Evolutionary conservation across 805 yeast species (phyloP).

Genomic region (Torulaspora delbrueckii): DNA sequence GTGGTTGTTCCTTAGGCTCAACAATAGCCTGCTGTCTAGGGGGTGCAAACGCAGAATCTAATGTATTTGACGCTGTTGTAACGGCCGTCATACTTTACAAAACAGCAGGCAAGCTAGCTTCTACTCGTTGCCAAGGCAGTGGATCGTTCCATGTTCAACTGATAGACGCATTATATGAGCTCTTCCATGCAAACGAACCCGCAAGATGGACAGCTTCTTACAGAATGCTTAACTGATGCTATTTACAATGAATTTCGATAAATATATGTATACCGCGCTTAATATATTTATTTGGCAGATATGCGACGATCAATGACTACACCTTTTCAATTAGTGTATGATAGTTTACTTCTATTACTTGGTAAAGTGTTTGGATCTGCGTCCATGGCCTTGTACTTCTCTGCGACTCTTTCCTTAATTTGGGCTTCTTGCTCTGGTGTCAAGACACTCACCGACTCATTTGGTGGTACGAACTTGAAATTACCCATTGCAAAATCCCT

Average conservation of each 20-base stretch:
- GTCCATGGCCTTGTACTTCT: slow-evolving; percentile 48
- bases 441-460: slow-evolving; percentile 68
- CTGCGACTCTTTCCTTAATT: slow-evolving; percentile 46
- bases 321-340: slow-evolving; percentile 41
- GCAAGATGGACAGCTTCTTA: slow-evolving; percentile 24
- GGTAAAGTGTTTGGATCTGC: slow-evolving; percentile 46
- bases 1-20: slow-evolving; percentile 81
- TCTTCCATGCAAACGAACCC: slow-evolving; percentile 25
- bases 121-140: slow-evolving; percentile 36
- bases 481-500: slow-evolving; percentile 90
- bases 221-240: slow-evolving; percentile 8
- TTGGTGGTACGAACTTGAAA: slow-evolving; percentile 79
- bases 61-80: slow-evolving; percentile 44
- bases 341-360: slow-evolving; percentile 50
- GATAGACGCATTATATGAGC: slow-evolving; percentile 29
- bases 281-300: neutral
- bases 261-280: slow-evolving; percentile 1
- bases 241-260: slow-evolving; percentile 15
- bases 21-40: slow-evolving; percentile 57
- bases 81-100: slow-evolving; percentile 58
- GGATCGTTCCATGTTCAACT: slow-evolving; percentile 32
- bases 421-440: slow-evolving; percentile 58
- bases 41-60: slow-evolving; percentile 34
- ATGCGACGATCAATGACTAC: neutral
- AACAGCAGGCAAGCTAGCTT: slow-evolving; percentile 56